Evolutionary conservation across 192 early-diverging fungal species (phyloP).

Genomic region (Coemansia sp.): DNA sequence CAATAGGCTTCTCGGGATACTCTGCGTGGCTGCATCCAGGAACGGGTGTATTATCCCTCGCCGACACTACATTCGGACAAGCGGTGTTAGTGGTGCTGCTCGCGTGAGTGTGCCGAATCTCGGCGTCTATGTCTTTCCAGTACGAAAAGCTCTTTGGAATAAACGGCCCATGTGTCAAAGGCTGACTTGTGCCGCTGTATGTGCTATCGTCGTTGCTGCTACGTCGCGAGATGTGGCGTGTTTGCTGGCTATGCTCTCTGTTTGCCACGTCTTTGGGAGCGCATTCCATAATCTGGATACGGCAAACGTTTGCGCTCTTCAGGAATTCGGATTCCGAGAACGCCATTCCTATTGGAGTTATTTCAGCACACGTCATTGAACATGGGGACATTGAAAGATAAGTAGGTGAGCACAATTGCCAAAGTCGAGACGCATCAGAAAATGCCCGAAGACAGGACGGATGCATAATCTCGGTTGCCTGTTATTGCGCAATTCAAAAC

Average conservation of each 20-base stretch:
- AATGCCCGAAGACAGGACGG: not conserved
- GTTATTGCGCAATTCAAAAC: constrained; percentile 7
- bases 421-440: not conserved
- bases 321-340: constrained; percentile 45
- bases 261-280: not conserved
- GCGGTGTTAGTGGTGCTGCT: constrained; percentile 6
- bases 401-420: not conserved
- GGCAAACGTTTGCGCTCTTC: constrained; percentile 31
- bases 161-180: not conserved
- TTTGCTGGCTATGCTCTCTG: not conserved
- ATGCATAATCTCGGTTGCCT: not conserved
- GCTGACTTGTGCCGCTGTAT: not conserved
- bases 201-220: not conserved
- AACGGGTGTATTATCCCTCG: constrained; percentile 6
- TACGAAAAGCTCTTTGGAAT: not conserved
- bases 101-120: constrained; percentile 2
- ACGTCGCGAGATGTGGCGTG: not conserved
- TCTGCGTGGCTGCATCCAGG: constrained; percentile 10
- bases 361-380: not conserved
- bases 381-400: not conserved
- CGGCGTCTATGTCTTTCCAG: constrained; percentile 4
- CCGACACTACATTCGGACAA: constrained; percentile 7
- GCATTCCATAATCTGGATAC: constrained; percentile 12
- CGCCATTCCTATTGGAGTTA: constrained; percentile 30
- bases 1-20: constrained; percentile 10